These are phyloP conservation scores for Rubroboletus satanas DNA, from an alignment of 768 basidiomycete genomes.

Conservation along the genomic window DNA sequence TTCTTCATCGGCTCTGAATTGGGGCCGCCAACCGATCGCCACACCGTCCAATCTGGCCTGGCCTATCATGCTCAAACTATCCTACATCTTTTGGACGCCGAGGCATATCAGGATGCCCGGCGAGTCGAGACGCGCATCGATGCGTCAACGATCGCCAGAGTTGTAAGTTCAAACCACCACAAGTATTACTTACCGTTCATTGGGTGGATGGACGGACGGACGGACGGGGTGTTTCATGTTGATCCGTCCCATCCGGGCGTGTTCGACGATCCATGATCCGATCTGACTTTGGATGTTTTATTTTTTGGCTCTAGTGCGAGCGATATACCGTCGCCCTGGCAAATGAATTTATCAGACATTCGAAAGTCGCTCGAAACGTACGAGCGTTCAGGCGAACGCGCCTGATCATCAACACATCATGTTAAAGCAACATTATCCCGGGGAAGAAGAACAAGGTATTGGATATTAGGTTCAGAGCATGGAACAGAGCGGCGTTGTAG, in stretches of 20 bases:
- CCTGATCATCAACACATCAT: slow-evolving; percentile 6
- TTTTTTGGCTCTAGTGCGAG: slow-evolving; percentile 10
- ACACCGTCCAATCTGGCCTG: neutral
- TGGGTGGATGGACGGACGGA: neutral
- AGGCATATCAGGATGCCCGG: slow-evolving; percentile 49
- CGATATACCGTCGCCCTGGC: slow-evolving; percentile 31
- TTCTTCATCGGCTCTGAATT: neutral
- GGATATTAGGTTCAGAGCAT: neutral
- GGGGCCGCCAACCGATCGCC: too few relatives aligned
- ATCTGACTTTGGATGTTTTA: neutral
- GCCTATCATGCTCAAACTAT: slow-evolving; percentile 39
- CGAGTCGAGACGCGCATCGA: slow-evolving; percentile 24
- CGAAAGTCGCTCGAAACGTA: slow-evolving; percentile 30
- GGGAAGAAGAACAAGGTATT: neutral
- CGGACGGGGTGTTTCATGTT: neutral
- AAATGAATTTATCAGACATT: slow-evolving; percentile 27
- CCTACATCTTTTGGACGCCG: slow-evolving; percentile 53
- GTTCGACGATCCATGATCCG: neutral
- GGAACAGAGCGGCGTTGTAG: neutral
- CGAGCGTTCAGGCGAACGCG: slow-evolving; percentile 13
- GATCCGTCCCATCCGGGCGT: neutral
- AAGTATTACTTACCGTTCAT: too few relatives aligned
- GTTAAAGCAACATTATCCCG: neutral
- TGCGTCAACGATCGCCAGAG: slow-evolving; percentile 25
- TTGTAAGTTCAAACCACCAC: slow-evolving; percentile 15